These are phyloP conservation scores for Astrothelium subdiscretum DNA, from an alignment of 495 filamentous ascomycete genomes.

Conservation along the genomic window DNA sequence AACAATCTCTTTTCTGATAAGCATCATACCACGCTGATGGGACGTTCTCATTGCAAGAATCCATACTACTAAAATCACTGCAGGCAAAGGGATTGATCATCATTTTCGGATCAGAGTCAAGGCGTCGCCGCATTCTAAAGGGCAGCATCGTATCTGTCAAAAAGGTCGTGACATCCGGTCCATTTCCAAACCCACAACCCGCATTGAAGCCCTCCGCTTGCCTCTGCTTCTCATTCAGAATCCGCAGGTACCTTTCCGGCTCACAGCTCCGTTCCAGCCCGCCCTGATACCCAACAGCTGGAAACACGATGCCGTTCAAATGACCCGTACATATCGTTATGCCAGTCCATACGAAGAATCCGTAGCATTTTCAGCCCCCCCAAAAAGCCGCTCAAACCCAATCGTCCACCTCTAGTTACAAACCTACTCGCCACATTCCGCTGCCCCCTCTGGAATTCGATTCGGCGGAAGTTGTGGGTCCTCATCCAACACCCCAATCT, in stretches of 20 bases:
- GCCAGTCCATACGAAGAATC: slow-evolving; percentile 5
- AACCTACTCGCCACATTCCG: slow-evolving; percentile 35
- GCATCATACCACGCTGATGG: too few relatives aligned
- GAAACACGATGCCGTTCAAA: neutral
- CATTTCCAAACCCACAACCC: slow-evolving; percentile 9
- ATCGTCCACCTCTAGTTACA: slow-evolving; percentile 32
- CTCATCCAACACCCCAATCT: slow-evolving; percentile 42
- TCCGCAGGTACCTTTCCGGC: slow-evolving; percentile 5
- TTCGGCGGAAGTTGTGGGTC: slow-evolving; percentile 32
- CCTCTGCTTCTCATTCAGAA: slow-evolving; percentile 4
- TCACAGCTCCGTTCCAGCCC: slow-evolving; percentile 10
- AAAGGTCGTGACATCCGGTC: slow-evolving; percentile 11
- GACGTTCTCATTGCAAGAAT: too few relatives aligned
- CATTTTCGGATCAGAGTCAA: neutral
- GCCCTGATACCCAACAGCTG: slow-evolving; percentile 3
- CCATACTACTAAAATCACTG: too few relatives aligned
- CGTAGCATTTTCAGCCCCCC: neutral
- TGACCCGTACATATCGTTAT: neutral
- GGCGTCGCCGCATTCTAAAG: slow-evolving; percentile 11
- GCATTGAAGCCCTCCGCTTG: slow-evolving; percentile 7
- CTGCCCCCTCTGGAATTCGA: slow-evolving; percentile 26
- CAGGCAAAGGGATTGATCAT: too few relatives aligned
- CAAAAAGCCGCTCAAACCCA: slow-evolving; percentile 12
- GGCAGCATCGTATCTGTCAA: slow-evolving; percentile 7
- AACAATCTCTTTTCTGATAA: too few relatives aligned